Evolutionary conservation across 257 asterid genomes (phyloP).

Genomic region (Solanum sparsipilum): DNA sequence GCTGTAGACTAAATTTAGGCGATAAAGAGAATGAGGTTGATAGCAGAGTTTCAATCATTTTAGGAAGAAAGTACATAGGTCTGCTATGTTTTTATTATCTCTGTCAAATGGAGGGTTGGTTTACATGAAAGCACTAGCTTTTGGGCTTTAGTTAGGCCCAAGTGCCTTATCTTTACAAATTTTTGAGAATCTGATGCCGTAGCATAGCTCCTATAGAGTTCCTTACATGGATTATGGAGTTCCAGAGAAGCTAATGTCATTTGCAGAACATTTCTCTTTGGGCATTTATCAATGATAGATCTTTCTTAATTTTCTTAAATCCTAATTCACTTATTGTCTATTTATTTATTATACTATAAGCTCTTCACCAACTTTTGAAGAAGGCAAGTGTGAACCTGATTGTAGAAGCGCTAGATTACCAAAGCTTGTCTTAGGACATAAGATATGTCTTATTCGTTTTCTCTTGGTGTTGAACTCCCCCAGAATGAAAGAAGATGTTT

Average conservation of each 20-base stretch:
- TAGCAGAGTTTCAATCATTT: background rate
- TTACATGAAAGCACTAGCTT: background rate
- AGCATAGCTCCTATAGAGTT: background rate
- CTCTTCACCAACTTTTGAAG: background rate
- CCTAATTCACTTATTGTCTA: background rate
- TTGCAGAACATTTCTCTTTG: background rate
- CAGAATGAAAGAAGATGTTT: background rate
- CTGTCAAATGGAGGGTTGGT: background rate
- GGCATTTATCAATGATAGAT: background rate
- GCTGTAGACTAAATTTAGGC: background rate
- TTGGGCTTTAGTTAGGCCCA: background rate
- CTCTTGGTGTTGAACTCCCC: background rate
- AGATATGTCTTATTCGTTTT: background rate
- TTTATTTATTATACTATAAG: background rate
- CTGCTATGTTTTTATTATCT: background rate
- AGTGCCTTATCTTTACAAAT: background rate
- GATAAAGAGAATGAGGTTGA: background rate
- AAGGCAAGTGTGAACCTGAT: background rate
- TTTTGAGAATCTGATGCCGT: background rate
- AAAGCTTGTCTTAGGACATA: background rate
- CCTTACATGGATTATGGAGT: background rate
- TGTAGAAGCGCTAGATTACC: background rate
- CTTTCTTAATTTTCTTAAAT: background rate
- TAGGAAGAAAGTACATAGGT: background rate
- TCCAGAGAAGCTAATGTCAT: background rate